These are phyloP conservation scores for Dictyostelium capitatum DNA, from an alignment of 78 protist species.

Conservation along the genomic window DNA sequence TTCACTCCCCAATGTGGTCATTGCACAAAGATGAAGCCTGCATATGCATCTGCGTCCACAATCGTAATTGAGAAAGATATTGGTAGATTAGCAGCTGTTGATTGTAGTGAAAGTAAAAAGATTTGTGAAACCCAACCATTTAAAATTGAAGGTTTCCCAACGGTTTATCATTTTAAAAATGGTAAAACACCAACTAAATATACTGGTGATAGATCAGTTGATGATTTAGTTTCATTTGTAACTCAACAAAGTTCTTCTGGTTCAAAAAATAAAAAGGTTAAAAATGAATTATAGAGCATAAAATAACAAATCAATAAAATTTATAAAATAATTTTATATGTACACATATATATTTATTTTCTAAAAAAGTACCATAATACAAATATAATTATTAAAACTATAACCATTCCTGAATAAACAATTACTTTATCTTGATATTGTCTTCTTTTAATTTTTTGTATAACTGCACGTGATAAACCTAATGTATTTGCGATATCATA, in stretches of 20 bases:
- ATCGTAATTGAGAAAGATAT: not conserved
- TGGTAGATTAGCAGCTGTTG: slow-evolving; percentile 56
- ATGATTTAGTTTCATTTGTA: slow-evolving; percentile 16
- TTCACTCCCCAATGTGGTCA: slow-evolving; percentile 55
- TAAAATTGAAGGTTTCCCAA: slow-evolving; percentile 31
- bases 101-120: not conserved
- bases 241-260: not conserved
- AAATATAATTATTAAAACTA: slow-evolving; percentile 46
- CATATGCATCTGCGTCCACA: slow-evolving; percentile 38
- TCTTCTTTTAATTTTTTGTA: slow-evolving; percentile 63
- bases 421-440: slow-evolving; percentile 60
- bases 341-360: too few relatives aligned
- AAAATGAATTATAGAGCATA: not conserved
- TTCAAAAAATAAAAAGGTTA: not conserved
- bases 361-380: slow-evolving; percentile 52
- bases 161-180: not conserved
- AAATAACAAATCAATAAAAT: too few relatives aligned
- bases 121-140: not conserved
- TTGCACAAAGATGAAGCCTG: slow-evolving; percentile 59
- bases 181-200: not conserved
- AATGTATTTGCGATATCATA: slow-evolving; percentile 75
- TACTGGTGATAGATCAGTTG: slow-evolving; percentile 22
- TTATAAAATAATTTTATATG: too few relatives aligned
- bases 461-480: slow-evolving; percentile 47
- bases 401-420: slow-evolving; percentile 70